A percentile compares a stretch with the other conserved stretches of the same genome.
Conservation (phyloP, 805 yeast genomes). For the Lachancea nothofagi region DNA sequence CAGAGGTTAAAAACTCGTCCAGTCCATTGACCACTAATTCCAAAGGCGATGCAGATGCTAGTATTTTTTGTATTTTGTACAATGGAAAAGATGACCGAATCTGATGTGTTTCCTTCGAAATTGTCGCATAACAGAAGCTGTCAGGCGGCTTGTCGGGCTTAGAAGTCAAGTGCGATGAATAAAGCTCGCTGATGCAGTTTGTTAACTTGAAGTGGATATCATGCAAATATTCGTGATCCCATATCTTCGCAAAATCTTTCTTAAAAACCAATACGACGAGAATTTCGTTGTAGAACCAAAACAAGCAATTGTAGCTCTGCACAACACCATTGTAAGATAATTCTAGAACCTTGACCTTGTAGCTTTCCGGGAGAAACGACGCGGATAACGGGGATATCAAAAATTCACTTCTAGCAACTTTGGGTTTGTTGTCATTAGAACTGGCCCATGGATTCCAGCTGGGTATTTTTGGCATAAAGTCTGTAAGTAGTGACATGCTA, state of each 20-base stretch:
- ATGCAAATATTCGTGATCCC: constrained; percentile 27
- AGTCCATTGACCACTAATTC: constrained; percentile 27
- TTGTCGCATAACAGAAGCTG: constrained; percentile 22
- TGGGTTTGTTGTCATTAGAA: constrained; percentile 1
- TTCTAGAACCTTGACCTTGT: constrained; percentile 20
- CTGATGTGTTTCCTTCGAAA: constrained; percentile 12
- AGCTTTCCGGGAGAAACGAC: constrained; percentile 21
- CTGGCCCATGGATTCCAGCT: constrained; percentile 4
- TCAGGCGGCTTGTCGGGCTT: neutral
- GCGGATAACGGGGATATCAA: constrained; percentile 29
- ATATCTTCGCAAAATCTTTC: constrained; percentile 21
- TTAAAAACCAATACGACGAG: constrained; percentile 25
- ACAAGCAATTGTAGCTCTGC: constrained; percentile 19
- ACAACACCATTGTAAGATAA: constrained; percentile 15
- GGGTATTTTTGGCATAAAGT: constrained; percentile 27
- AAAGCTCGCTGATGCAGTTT: constrained; percentile 20
- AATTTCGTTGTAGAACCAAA: constrained; percentile 30
- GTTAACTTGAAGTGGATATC: constrained; percentile 22
- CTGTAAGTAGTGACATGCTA: constrained; percentile 27
- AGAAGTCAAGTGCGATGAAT: constrained; percentile 8
- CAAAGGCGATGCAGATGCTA: constrained; percentile 15
- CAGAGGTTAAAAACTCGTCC: constrained; percentile 14
- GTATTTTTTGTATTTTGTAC: constrained; percentile 11
- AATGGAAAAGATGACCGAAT: constrained; percentile 26
- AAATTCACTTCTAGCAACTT: constrained; percentile 22